Conservation (phyloP, 164 flowering plant genomes). For the Vitis riparia region DNA sequence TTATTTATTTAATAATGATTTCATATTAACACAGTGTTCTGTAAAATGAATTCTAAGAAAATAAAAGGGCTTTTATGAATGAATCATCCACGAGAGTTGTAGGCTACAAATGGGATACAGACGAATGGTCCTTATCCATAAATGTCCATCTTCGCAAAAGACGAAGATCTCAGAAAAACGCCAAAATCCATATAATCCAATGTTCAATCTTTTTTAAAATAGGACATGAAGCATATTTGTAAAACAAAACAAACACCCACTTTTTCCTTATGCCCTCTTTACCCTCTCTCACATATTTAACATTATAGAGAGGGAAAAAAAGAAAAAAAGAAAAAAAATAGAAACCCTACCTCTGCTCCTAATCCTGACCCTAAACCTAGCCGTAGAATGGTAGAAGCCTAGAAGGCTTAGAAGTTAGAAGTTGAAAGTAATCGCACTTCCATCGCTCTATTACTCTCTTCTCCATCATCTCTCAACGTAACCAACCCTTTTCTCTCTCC, state of each 20-base stretch:
- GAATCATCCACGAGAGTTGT: too few species aligned
- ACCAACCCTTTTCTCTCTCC: conserved; percentile 53
- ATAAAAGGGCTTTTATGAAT: too few species aligned
- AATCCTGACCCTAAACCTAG: conserved; percentile 8
- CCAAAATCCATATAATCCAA: conserved; percentile 22
- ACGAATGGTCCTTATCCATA: conserved; percentile 13
- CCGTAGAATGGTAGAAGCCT: conserved; percentile 1
- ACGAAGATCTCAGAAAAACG: neutral
- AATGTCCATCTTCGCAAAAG: conserved; percentile 11
- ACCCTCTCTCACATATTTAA: conserved; percentile 5
- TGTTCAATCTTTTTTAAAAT: conserved; percentile 15
- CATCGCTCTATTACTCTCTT: conserved; percentile 69
- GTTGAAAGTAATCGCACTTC: conserved; percentile 81
- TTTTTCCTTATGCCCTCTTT: conserved; percentile 30
- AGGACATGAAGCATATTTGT: neutral
- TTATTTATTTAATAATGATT: too few species aligned
- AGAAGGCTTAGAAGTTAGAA: conserved; percentile 31
- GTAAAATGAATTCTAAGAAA: too few species aligned
- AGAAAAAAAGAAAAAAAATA: neutral
- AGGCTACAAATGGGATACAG: too few species aligned
- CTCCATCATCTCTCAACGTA: conserved; percentile 56
- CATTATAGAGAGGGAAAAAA: conserved; percentile 2
- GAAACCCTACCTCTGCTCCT: conserved; percentile 6
- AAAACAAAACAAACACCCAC: conserved; percentile 26
- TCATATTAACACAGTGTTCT: too few species aligned